Conservation (phyloP, 2,329 filamentous ascomycete genomes). For the Cladosporium sp. region DNA sequence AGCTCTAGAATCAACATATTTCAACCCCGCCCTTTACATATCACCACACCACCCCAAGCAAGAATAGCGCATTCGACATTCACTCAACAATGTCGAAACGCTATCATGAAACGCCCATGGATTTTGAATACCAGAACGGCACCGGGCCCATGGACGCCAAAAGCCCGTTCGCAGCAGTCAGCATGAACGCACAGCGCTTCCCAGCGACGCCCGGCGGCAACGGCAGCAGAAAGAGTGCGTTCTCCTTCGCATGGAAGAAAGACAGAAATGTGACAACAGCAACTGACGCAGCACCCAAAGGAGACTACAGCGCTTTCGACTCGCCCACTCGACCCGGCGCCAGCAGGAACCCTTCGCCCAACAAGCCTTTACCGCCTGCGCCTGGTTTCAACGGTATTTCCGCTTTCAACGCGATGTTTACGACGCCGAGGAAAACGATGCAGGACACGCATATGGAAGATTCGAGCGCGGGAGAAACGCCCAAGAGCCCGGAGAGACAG, state of each 20-base stretch:
- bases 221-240: slow-evolving; percentile 35
- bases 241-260: slow-evolving; percentile 11
- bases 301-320: slow-evolving; percentile 39
- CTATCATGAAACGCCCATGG: slow-evolving; percentile 51
- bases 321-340: slow-evolving; percentile 40
- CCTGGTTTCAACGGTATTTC: slow-evolving; percentile 26
- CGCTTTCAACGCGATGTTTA: slow-evolving; percentile 37
- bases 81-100: slow-evolving; percentile 35
- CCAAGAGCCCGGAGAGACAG: slow-evolving; percentile 45
- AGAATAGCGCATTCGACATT: not conserved
- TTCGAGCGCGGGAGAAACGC: slow-evolving; percentile 52
- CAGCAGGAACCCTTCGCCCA: slow-evolving; percentile 30
- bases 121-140: slow-evolving; percentile 54
- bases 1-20: slow-evolving; percentile 11
- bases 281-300: slow-evolving; percentile 15
- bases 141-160: slow-evolving; percentile 47
- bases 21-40: not conserved
- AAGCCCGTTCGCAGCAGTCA: slow-evolving; percentile 48
- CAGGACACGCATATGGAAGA: slow-evolving; percentile 39
- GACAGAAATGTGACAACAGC: not conserved
- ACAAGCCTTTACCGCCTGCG: slow-evolving; percentile 42
- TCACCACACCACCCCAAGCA: not conserved
- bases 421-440: slow-evolving; percentile 39
- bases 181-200: slow-evolving; percentile 38
- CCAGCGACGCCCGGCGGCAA: slow-evolving; percentile 22